Evolutionary conservation across 1,284 basidiomycete species (phyloP).

Genomic region (Heliocybe sulcata): DNA sequence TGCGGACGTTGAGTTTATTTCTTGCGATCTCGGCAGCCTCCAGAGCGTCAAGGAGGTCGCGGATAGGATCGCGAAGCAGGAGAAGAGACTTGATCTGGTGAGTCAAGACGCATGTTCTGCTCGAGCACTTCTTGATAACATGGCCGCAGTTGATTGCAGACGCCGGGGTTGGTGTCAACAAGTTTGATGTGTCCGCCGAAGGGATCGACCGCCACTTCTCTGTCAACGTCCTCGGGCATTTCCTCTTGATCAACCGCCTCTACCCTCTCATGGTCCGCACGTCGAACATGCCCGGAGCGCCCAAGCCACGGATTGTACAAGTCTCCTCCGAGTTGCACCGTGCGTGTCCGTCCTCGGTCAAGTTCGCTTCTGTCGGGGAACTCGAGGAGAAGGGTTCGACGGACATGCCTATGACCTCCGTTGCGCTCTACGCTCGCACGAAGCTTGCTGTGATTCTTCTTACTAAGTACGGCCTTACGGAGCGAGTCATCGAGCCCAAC

Average conservation of each 20-base stretch:
- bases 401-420: background rate
- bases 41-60: slow-evolving; percentile 30
- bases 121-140: background rate
- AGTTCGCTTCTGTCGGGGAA: slow-evolving; percentile 31
- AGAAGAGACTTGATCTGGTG: slow-evolving; percentile 33
- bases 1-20: slow-evolving; percentile 28
- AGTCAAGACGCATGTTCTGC: slow-evolving; percentile 8
- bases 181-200: slow-evolving; percentile 28
- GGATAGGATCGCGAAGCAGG: slow-evolving; percentile 22
- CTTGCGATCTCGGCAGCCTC: slow-evolving; percentile 32
- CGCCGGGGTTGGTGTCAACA: slow-evolving; percentile 34
- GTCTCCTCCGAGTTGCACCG: slow-evolving; percentile 34
- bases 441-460: slow-evolving; percentile 37
- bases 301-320: slow-evolving; percentile 31
- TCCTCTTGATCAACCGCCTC: slow-evolving; percentile 34
- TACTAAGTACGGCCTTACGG: slow-evolving; percentile 27
- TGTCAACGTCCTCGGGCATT: slow-evolving; percentile 33
- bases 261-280: slow-evolving; percentile 34
- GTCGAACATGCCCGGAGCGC: slow-evolving; percentile 17
- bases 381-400: slow-evolving; percentile 13
- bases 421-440: slow-evolving; percentile 29
- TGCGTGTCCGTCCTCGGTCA: slow-evolving; percentile 23
- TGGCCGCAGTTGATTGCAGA: slow-evolving; percentile 26
- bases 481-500: slow-evolving; percentile 27
- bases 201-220: slow-evolving; percentile 32